Evolutionary conservation across 2,329 filamentous ascomycete species (phyloP).

Genomic region (Aureobasidium pullulans): DNA sequence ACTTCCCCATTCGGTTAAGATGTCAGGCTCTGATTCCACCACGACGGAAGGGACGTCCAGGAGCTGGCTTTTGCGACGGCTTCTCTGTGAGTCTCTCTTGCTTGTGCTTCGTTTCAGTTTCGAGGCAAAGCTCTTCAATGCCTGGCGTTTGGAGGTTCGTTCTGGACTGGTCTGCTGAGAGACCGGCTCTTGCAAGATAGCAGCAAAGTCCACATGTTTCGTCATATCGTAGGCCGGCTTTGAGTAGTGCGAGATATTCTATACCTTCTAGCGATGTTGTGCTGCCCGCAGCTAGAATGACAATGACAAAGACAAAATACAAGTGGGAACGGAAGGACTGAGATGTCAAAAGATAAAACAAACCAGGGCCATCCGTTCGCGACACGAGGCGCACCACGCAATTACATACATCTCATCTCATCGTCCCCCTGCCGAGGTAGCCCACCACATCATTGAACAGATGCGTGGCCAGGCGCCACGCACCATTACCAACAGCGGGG

Average conservation of each 20-base stretch:
- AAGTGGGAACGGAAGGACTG: neutral
- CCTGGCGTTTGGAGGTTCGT: neutral
- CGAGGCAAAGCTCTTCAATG: neutral
- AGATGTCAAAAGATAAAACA: neutral
- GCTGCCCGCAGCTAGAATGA: neutral
- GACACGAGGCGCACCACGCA: slow-evolving; percentile 9
- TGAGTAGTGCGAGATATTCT: neutral
- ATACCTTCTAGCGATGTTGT: neutral
- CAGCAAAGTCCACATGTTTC: neutral
- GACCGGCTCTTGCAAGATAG: slow-evolving; percentile 2
- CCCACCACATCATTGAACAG: neutral
- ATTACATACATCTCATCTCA: slow-evolving; percentile 1
- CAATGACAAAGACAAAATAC: neutral
- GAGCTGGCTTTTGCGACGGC: neutral
- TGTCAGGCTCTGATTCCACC: neutral
- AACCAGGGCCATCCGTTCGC: neutral
- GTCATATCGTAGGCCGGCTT: neutral
- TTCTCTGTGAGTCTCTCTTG: neutral
- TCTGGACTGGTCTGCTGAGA: neutral
- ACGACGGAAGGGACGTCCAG: neutral
- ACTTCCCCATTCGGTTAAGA: neutral
- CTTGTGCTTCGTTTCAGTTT: neutral
- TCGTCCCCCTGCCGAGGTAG: neutral
- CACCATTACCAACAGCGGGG: slow-evolving; percentile 6
- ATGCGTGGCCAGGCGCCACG: neutral